These are phyloP conservation scores for Phytophthora citrophthora DNA, from an alignment of 352 stramenopile species.

Conservation along the genomic window DNA sequence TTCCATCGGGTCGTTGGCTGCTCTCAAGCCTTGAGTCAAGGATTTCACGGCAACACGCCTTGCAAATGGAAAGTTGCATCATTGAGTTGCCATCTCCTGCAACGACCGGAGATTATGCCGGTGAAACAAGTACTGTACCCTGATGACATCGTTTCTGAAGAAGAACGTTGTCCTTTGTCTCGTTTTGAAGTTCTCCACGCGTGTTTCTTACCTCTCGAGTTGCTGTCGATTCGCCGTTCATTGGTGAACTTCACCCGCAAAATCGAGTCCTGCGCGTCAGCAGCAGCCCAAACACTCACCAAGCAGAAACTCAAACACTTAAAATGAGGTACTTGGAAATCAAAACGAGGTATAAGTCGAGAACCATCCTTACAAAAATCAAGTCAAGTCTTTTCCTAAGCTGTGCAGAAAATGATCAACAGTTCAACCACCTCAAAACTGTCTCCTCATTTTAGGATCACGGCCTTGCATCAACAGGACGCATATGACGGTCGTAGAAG, in stretches of 20 bases:
- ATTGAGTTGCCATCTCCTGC: too few species aligned
- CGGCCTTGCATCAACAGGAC: constrained; percentile 17
- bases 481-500: constrained; percentile 14
- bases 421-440: too few species aligned
- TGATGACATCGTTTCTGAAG: not conserved
- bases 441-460: constrained; percentile 8
- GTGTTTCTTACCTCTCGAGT: constrained; percentile 14
- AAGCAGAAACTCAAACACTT: constrained; percentile 5
- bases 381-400: too few species aligned
- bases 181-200: constrained; percentile 14
- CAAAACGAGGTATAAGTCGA: not conserved
- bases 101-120: constrained; percentile 2
- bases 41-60: too few species aligned
- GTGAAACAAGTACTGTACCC: not conserved
- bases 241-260: constrained; percentile 8
- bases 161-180: constrained; percentile 3
- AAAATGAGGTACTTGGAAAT: not conserved
- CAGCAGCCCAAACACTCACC: too few species aligned
- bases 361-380: too few species aligned
- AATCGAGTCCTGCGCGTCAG: constrained; percentile 23
- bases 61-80: too few species aligned
- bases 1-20: too few species aligned
- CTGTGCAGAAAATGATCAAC: too few species aligned
- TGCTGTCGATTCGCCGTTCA: constrained; percentile 10
- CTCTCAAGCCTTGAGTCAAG: too few species aligned